A percentile compares a stretch with the other conserved stretches of the same genome.
phyloP scores from a whole-genome alignment of 1,284 basidiomycete species.

The Tilletia caries region DNA sequence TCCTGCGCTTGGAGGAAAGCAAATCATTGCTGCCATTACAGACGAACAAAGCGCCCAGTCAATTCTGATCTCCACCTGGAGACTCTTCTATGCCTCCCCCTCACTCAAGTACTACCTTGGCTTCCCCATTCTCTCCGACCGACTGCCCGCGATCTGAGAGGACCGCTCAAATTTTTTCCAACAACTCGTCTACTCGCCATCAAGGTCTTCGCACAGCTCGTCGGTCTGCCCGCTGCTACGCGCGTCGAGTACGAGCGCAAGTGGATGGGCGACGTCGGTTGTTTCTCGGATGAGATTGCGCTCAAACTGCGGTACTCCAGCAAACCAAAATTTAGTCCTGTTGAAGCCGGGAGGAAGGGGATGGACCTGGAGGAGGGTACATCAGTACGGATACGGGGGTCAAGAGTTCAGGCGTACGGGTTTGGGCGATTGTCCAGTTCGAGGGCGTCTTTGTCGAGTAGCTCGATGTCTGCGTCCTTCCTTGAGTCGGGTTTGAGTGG shows the following conservation, averaged over 20 bases:
- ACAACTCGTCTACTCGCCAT: conserved; percentile 36
- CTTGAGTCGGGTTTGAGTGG: conserved; percentile 20
- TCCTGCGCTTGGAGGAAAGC: neutral
- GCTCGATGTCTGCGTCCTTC: conserved; percentile 33
- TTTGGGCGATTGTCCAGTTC: neutral
- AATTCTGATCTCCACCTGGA: conserved; percentile 21
- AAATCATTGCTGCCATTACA: neutral
- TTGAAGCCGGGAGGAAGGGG: too few relatives aligned
- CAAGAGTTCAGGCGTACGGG: neutral
- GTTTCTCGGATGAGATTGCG: conserved; percentile 15
- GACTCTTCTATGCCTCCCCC: conserved; percentile 24
- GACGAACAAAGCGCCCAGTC: conserved; percentile 10
- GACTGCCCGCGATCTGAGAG: conserved; percentile 25
- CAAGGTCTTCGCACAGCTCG: conserved; percentile 27
- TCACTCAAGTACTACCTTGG: neutral
- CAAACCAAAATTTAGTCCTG: too few relatives aligned
- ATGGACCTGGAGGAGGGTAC: too few relatives aligned
- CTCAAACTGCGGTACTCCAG: neutral
- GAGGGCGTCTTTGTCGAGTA: neutral
- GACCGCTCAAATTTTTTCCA: conserved; percentile 7
- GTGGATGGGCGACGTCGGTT: conserved; percentile 20
- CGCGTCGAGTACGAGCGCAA: conserved; percentile 27
- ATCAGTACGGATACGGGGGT: too few relatives aligned
- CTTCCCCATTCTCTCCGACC: conserved; percentile 12
- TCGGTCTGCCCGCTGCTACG: conserved; percentile 27